Evolutionary conservation across 768 basidiomycete species (phyloP).

Genomic region (Infundibulicybe gibba): DNA sequence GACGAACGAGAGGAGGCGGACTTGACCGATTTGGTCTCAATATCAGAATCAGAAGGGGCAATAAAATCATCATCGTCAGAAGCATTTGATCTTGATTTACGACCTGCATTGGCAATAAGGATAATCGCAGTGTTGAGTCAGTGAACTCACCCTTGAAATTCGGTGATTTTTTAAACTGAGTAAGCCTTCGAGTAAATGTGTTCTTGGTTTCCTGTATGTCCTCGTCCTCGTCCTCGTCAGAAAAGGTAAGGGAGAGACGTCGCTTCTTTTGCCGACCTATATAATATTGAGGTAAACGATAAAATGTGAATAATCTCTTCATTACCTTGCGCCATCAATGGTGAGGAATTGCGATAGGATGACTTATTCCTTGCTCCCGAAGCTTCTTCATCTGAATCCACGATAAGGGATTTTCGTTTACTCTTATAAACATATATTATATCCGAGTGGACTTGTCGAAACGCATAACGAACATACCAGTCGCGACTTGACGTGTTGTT

Average conservation of each 20-base stretch:
- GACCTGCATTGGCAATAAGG: slow-evolving; percentile 24
- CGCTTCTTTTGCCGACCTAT: slow-evolving; percentile 56
- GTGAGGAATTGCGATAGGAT: slow-evolving; percentile 32
- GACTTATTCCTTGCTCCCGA: slow-evolving; percentile 17
- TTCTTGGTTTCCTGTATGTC: slow-evolving; percentile 33
- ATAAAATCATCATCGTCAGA: slow-evolving; percentile 72
- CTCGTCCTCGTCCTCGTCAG: slow-evolving; percentile 52
- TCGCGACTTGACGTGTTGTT: slow-evolving; percentile 2
- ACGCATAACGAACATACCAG: not conserved
- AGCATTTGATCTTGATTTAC: slow-evolving; percentile 33
- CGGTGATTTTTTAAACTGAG: slow-evolving; percentile 64
- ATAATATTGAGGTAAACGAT: slow-evolving; percentile 1
- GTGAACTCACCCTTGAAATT: slow-evolving; percentile 42
- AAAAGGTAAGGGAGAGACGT: slow-evolving; percentile 44
- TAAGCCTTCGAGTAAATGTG: slow-evolving; percentile 58
- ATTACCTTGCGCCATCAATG: slow-evolving; percentile 19
- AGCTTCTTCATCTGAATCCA: slow-evolving; percentile 66
- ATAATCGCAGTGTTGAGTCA: not conserved
- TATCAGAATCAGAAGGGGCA: slow-evolving; percentile 62
- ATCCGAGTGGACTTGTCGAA: too few species aligned
- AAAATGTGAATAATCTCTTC: too few species aligned
- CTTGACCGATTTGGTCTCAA: slow-evolving; percentile 43
- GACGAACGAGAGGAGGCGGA: slow-evolving; percentile 51
- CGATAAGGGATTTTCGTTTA: slow-evolving; percentile 68
- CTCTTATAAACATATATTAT: not conserved